These are phyloP conservation scores for Candida berthetii DNA, from an alignment of 805 yeast species.

Conservation along the genomic window DNA sequence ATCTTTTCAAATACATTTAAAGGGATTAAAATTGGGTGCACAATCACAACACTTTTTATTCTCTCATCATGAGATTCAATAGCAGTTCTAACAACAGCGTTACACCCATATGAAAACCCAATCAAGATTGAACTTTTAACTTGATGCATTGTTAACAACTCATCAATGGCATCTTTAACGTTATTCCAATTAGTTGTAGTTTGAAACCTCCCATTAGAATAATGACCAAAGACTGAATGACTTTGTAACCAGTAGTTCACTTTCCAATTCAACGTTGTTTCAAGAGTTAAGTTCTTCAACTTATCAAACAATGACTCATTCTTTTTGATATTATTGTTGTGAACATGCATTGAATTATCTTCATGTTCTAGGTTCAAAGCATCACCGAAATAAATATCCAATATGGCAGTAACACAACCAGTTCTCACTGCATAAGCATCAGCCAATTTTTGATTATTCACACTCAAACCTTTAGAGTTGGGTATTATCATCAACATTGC, in stretches of 20 bases:
- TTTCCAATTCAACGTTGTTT: slow-evolving; percentile 10
- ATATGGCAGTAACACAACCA: slow-evolving; percentile 19
- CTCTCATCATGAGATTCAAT: slow-evolving; percentile 10
- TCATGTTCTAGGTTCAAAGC: slow-evolving; percentile 8
- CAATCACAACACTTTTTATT: slow-evolving; percentile 13
- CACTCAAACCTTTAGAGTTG: slow-evolving; percentile 17
- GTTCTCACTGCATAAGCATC: slow-evolving; percentile 21
- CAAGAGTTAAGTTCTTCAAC: slow-evolving; percentile 13
- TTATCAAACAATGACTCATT: slow-evolving; percentile 9
- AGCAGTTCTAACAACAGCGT: slow-evolving; percentile 9
- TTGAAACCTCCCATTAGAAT: slow-evolving; percentile 11
- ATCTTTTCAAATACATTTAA: slow-evolving; percentile 7
- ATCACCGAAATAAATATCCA: slow-evolving; percentile 17
- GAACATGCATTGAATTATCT: too few relatives aligned
- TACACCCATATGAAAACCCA: slow-evolving; percentile 20
- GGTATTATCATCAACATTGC: slow-evolving; percentile 20
- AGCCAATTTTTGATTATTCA: slow-evolving; percentile 17
- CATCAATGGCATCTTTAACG: slow-evolving; percentile 10
- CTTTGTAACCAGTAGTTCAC: slow-evolving; percentile 16
- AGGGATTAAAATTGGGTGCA: slow-evolving; percentile 19
- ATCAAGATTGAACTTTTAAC: slow-evolving; percentile 13
- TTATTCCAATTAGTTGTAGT: slow-evolving; percentile 14
- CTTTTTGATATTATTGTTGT: too few relatives aligned
- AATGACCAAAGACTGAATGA: slow-evolving; percentile 16
- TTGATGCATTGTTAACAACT: slow-evolving; percentile 11